These are phyloP conservation scores for Mycena indigotica DNA, from an alignment of 768 basidiomycete species.

Conservation along the genomic window DNA sequence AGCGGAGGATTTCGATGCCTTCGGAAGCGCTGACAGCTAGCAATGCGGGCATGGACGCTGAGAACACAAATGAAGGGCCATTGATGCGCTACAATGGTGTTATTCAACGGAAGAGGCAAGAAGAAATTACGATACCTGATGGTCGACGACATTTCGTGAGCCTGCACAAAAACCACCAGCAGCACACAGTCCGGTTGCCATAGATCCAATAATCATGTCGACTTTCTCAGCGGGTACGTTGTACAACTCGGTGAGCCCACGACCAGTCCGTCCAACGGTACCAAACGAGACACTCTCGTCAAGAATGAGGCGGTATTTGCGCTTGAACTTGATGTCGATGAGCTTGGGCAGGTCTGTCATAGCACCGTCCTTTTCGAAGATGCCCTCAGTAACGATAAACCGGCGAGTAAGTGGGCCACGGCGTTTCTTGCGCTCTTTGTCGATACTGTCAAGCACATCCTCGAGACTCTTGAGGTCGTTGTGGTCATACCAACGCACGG, in stretches of 20 bases:
- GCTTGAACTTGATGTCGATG: constrained; percentile 91
- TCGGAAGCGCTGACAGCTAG: constrained; percentile 87
- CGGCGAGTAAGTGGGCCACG: constrained; percentile 79
- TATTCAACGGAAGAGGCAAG: neutral
- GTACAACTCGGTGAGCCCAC: constrained; percentile 92
- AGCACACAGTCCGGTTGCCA: constrained; percentile 80
- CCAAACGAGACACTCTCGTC: constrained; percentile 97
- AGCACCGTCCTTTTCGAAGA: constrained; percentile 92
- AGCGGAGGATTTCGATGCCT: constrained; percentile 77
- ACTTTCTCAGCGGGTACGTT: constrained; percentile 89
- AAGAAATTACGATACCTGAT: constrained; percentile 70
- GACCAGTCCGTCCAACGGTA: constrained; percentile 87
- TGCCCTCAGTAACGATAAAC: constrained; percentile 96
- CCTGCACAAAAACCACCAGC: constrained; percentile 97
- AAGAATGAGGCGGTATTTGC: constrained; percentile 93
- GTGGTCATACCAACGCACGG: constrained; percentile 94
- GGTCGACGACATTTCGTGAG: constrained; percentile 75
- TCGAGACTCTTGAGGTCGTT: constrained; percentile 92
- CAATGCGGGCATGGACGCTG: constrained; percentile 89
- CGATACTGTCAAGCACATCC: constrained; percentile 78
- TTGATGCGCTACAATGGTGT: constrained; percentile 75
- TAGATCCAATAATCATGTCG: constrained; percentile 93
- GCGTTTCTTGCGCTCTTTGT: constrained; percentile 88
- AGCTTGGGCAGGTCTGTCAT: constrained; percentile 92
- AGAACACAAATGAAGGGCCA: constrained; percentile 93